These are phyloP conservation scores for Cryptococcus sp. DNA, from an alignment of 1,284 basidiomycete genomes.

Conservation along the genomic window DNA sequence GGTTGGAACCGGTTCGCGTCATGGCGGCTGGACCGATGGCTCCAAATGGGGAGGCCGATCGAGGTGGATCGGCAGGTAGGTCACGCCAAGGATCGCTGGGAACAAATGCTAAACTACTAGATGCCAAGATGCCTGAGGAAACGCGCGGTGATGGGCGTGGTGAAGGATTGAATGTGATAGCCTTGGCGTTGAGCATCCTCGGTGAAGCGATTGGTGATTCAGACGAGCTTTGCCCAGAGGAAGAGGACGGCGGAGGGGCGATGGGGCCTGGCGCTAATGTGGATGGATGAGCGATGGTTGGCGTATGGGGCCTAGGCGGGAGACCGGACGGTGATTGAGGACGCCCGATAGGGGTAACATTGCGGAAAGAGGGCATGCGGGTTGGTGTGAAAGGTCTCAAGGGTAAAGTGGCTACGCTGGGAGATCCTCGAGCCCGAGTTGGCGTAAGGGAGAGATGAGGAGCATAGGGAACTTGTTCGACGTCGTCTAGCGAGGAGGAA, in stretches of 20 bases:
- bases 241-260: constrained; percentile 59
- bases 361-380: constrained; percentile 49
- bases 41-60: constrained; percentile 43
- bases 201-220: constrained; percentile 61
- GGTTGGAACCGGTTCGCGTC: constrained; percentile 67
- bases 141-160: constrained; percentile 74
- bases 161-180: constrained; percentile 66
- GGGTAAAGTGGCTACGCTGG: constrained; percentile 28
- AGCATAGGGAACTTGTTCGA: constrained; percentile 46
- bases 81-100: constrained; percentile 48
- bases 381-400: constrained; percentile 51
- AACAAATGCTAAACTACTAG: constrained; percentile 60
- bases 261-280: constrained; percentile 52
- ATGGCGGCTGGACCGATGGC: constrained; percentile 59
- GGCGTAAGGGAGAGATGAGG: constrained; percentile 42
- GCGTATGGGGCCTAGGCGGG: constrained; percentile 24
- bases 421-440: constrained; percentile 38
- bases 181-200: constrained; percentile 65
- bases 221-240: constrained; percentile 59
- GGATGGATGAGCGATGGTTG: constrained; percentile 39
- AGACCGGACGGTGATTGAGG: constrained; percentile 37
- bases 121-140: constrained; percentile 57
- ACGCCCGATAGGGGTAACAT: constrained; percentile 45
- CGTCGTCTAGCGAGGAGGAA: constrained; percentile 38
- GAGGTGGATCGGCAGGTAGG: constrained; percentile 30